Evolutionary conservation across 2,329 filamentous ascomycete genomes (phyloP).

Genomic region (Fusarium palustre): DNA sequence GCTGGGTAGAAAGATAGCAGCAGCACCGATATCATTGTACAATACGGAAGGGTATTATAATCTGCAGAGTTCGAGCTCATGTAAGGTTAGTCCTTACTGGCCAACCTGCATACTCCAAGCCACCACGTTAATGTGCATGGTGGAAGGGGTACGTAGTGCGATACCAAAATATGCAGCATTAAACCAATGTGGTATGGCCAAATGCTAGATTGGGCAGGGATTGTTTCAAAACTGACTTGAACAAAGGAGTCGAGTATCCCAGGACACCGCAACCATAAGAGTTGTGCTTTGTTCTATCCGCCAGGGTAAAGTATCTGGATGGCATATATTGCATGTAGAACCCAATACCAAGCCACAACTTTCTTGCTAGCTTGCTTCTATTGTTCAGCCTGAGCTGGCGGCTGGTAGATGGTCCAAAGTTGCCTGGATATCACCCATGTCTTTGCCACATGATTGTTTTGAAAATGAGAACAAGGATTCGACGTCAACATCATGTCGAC

Average conservation of each 20-base stretch:
- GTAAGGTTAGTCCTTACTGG: slow-evolving; percentile 8
- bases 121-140: slow-evolving; percentile 11
- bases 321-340: not conserved
- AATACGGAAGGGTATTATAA: slow-evolving; percentile 25
- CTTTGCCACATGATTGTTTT: slow-evolving; percentile 25
- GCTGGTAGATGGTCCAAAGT: not conserved
- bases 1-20: slow-evolving; percentile 22
- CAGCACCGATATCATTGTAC: slow-evolving; percentile 37
- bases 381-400: not conserved
- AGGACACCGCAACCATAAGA: slow-evolving; percentile 27
- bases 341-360: not conserved
- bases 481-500: slow-evolving; percentile 19
- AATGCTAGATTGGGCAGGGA: slow-evolving; percentile 24
- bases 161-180: slow-evolving; percentile 37
- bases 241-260: slow-evolving; percentile 28
- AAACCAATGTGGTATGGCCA: slow-evolving; percentile 32
- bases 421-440: not conserved
- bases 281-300: not conserved
- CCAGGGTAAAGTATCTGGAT: not conserved
- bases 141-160: slow-evolving; percentile 17
- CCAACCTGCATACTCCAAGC: slow-evolving; percentile 23
- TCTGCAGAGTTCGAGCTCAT: slow-evolving; percentile 16
- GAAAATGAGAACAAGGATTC: not conserved
- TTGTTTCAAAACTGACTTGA: slow-evolving; percentile 16
- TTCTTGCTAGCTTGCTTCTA: not conserved